phyloP scores from a whole-genome alignment of 2,329 filamentous ascomycete species.

The Pestalotiopsis sp. region DNA sequence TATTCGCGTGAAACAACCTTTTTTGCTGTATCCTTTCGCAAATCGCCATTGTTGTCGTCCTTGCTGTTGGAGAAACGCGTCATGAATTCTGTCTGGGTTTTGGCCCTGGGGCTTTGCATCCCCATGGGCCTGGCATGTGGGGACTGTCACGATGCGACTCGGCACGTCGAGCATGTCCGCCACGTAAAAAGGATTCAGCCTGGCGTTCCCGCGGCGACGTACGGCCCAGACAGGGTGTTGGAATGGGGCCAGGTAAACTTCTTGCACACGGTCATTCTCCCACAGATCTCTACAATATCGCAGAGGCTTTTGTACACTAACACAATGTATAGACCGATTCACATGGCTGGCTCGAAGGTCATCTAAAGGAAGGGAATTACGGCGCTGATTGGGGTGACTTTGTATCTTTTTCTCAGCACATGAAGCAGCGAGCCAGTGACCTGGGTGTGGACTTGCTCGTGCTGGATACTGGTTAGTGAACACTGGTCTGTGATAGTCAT shows the following conservation, averaged over 20 bases:
- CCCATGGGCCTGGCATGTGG: constrained; percentile 29
- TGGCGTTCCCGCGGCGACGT: constrained; percentile 36
- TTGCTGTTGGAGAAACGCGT: too few species aligned
- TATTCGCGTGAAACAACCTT: too few species aligned
- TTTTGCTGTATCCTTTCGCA: too few species aligned
- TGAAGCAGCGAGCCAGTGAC: constrained; percentile 56
- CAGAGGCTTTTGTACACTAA: neutral
- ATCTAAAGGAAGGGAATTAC: constrained; percentile 61
- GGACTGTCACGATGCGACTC: constrained; percentile 39
- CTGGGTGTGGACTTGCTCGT: constrained; percentile 59
- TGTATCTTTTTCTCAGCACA: constrained; percentile 57
- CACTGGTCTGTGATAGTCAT: neutral
- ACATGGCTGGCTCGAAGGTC: constrained; percentile 60
- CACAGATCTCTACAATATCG: neutral
- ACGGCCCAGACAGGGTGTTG: constrained; percentile 40
- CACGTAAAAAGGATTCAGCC: constrained; percentile 46
- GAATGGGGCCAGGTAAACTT: constrained; percentile 64
- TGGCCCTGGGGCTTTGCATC: too few species aligned
- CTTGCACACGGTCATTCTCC: constrained; percentile 47
- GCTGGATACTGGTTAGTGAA: constrained; percentile 52
- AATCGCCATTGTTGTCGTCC: too few species aligned
- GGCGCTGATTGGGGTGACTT: constrained; percentile 67
- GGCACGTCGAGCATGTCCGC: constrained; percentile 40
- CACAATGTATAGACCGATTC: constrained; percentile 46
- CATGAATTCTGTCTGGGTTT: too few species aligned